Evolutionary conservation across 345 rosid genomes (phyloP), one percentile per base, ranked within the genome.

Genomic region (Dovyalis caffra): DNA sequence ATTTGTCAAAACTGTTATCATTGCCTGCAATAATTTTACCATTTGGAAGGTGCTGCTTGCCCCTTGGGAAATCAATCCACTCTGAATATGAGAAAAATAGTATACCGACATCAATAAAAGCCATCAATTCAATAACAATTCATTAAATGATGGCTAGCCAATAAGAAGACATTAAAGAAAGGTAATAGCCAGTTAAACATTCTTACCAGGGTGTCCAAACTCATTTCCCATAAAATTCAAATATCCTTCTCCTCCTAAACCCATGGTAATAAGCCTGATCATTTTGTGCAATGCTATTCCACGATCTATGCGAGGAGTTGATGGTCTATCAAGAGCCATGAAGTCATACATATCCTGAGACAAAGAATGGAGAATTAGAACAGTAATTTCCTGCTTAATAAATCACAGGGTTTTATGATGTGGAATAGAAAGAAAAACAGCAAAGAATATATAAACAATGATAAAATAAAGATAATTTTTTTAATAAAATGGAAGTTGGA

Each of bases 171-270:
- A 56, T n/a, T 20, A 5, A 23, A 45, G 25, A 79, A 63, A 35
- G 60, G 66, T 51, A 60, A 53, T 29, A 63, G 65, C 47, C 60
- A 64, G 37, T 45, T 34, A 29, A 26, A 16, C 43, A 29, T 73
- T 76, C 78, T 78, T 86, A 92, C 99, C 99, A 15, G 99, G 97
- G 83, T 95, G 99, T 70, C 99, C 99, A 83, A 95, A 95, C 84
- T 95, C 99, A 85, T 95, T 95, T 75, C 99, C 99, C 99, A 95
- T 95, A 77, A 95, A 95, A 80, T 92, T 95, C 82, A 95, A 86
- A 86, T 95, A 95, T 77, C 94, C 97, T 88, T 95, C 99, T 75
- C 99, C 99, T 57, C 99, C 99, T 69, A 95, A 83, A 76, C 91
- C 99, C 95, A 95, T 87, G 0, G 97, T 92, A 79, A 91, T 86